Evolutionary conservation across 192 early-diverging fungal genomes (phyloP), one percentile per base, ranked within the genome.

Genomic region (Chytriomyces confervae): DNA sequence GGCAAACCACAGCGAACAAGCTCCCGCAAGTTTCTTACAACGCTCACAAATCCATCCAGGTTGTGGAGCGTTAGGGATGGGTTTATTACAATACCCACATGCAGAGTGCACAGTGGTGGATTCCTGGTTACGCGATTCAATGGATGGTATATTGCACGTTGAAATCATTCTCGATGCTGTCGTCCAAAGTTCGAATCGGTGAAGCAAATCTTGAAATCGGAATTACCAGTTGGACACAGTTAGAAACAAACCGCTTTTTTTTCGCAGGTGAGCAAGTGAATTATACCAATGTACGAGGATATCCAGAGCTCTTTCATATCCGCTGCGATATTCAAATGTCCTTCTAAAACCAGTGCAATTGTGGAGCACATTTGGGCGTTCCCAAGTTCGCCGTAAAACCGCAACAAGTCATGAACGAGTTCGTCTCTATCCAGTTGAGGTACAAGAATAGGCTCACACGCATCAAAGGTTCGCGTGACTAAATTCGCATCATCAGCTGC

Each of bases 351-450:
- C 16, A 90, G 70, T 23, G 90, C 69, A 4, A 94, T 84, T 7
- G 91, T 89, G 5, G 92, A 91, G 81, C 91, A 93, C 91, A 93
- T 94, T 70, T 94, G 93, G 2, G 93, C 91, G 70, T 94, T 92
- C 10, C 89, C 92, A 80, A 93, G 87, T 43, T 94, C 93, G 16
- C 91, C 86, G 79, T 93, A 94, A 75, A 90, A 92, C 44, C 91
- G 84, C 0, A 95, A 70, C 10, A 94, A 16, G 36, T 90, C 90
- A 9, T 65, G 66, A 0, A 92, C 85, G 0, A 91, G 80, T 65
- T 57, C 84, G 36, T 82, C 68, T 16, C 62, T 63, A 36, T 86
- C 69, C 79, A 80, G 88, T 43, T 51, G 27, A 24, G 79, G 79
- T 64, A 84, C 62, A 11, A 29, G n/a, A 27, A 36, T 11, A 43